Base-by-base conservation (phyloP, 805 yeast genomes). In the Saccharomycopsis amapae region DNA sequence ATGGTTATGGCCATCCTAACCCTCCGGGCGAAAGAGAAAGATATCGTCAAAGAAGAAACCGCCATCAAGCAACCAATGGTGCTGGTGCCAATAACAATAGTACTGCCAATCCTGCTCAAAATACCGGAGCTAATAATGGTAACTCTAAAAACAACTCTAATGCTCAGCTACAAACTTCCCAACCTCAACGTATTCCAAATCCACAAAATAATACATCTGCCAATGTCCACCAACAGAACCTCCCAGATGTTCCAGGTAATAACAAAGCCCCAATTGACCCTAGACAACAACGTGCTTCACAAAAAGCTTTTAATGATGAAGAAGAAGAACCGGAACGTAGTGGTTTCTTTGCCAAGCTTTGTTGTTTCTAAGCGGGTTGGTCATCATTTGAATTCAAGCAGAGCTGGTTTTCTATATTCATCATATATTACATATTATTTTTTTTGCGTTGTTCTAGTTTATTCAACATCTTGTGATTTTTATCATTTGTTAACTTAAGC, bases 1-100 rank as follows among this genome's bases (percentile, higher is more conserved):
- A 89, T 64, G 97, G 97, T 36, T 89, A 89, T 63, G 97, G 97
- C 30, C 93, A 88, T 63, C 96, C 96, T 52, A 84, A 81, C 56
- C 96, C 96, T 47, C 81, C 81, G 42, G 76, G 72, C 44, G 77
- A 73, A 35, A 67, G 64, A 55, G 69, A 65, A 37, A 76, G 77
- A 36, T 67, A 62, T 48, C 7, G 37, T 7, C 70, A 66, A 55
- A 65, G 63, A 53, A 59, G 60, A 49, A 59, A 63, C 35, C 54
- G 53, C 50, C 63, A 42, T 15, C 42, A 36, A 54, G 60, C 24
- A 43, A 35, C 32, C 33, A 36, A 6, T 25, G n/a, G n/a, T n/a
- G 39, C 18, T 55, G 49, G 25, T 56, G 48, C 32, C 55, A 52
- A 30, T 53, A 52, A 19, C 55, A 46, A 37, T 47, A 26, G 30